Conservation (phyloP, 352 stramenopile species). For the Globisporangium carolinianum region DNA sequence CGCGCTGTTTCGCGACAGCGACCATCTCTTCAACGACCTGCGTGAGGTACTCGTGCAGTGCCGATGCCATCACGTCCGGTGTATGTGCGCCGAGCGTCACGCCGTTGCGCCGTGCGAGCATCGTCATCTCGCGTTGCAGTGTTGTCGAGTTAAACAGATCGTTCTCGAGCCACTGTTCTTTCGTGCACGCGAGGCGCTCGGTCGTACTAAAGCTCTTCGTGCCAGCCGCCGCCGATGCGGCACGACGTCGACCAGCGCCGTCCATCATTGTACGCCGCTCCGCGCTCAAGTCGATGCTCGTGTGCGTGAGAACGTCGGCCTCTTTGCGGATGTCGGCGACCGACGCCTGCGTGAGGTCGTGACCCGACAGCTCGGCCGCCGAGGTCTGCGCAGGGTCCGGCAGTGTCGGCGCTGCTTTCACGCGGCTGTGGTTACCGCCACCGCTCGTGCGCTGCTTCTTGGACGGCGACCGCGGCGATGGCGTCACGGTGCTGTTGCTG, state of each 20-base stretch:
- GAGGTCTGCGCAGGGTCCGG: slow-evolving; percentile 18
- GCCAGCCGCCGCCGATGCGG: background rate
- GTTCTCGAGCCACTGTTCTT: slow-evolving; percentile 73
- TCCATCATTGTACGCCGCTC: slow-evolving; percentile 82
- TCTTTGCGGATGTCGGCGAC: slow-evolving; percentile 73
- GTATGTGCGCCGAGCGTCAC: slow-evolving; percentile 48
- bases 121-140: slow-evolving; percentile 50
- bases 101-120: slow-evolving; percentile 35
- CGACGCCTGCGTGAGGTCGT: slow-evolving; percentile 55
- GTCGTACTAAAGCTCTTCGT: slow-evolving; percentile 8
- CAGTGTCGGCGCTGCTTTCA: slow-evolving; percentile 23
- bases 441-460: slow-evolving; percentile 53
- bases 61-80: slow-evolving; percentile 78
- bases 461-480: slow-evolving; percentile 63
- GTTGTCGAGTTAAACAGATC: slow-evolving; percentile 75
- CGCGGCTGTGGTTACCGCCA: slow-evolving; percentile 33
- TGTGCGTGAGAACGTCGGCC: slow-evolving; percentile 82
- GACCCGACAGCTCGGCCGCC: slow-evolving; percentile 22
- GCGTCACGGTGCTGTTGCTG: slow-evolving; percentile 38
- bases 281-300: slow-evolving; percentile 60
- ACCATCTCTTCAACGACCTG: slow-evolving; percentile 86
- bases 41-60: slow-evolving; percentile 81
- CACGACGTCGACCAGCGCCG: slow-evolving; percentile 21
- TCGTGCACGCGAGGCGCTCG: slow-evolving; percentile 57
- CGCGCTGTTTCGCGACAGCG: slow-evolving; percentile 65